Conservation (phyloP, 2,329 filamentous ascomycete species). For the Emergomyces africanus region DNA sequence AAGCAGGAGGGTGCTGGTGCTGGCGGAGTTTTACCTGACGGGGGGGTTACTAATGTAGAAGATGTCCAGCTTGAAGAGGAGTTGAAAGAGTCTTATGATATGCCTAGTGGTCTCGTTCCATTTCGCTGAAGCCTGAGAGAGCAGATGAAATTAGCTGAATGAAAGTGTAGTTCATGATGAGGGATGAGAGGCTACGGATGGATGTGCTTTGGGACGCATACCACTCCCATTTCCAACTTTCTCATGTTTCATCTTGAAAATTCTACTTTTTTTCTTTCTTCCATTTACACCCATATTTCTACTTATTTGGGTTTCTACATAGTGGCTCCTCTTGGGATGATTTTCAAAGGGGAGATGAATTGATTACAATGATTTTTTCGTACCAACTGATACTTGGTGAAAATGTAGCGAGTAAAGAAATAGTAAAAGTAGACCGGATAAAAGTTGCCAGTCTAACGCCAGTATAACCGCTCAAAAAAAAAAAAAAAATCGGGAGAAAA, state of each 20-base stretch:
- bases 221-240: background rate
- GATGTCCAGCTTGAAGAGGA: conserved; percentile 20
- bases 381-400: background rate
- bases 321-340: background rate
- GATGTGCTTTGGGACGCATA: background rate
- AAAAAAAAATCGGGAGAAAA: too few relatives aligned
- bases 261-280: background rate
- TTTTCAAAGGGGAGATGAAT: background rate
- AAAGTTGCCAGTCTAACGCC: background rate
- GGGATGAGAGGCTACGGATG: background rate
- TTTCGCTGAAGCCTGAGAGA: conserved; percentile 1
- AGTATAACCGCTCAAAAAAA: background rate
- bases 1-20: background rate
- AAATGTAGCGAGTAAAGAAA: background rate
- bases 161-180: background rate
- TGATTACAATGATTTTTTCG: background rate
- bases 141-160: background rate
- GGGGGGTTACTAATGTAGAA: conserved; percentile 16
- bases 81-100: conserved; percentile 29
- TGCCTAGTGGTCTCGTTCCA: conserved; percentile 24
- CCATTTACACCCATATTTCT: background rate
- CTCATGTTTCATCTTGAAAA: background rate
- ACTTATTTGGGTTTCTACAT: background rate
- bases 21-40: background rate
- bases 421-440: background rate